Conservation (phyloP, 768 basidiomycete genomes). For the Gyrodon lividus region DNA sequence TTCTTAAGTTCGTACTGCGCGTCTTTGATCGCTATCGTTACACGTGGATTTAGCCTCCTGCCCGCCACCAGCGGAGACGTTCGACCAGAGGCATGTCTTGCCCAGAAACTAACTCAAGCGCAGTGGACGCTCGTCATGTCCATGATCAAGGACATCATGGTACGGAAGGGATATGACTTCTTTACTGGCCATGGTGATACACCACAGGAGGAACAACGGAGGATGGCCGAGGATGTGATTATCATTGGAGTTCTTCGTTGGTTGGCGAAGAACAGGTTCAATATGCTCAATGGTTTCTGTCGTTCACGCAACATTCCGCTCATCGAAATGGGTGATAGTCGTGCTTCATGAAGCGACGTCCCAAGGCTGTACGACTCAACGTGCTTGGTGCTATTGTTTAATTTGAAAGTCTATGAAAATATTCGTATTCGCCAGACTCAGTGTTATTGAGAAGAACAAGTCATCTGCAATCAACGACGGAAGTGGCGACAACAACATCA, state of each 20-base stretch:
- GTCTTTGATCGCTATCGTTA: not conserved
- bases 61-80: not conserved
- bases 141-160: not conserved
- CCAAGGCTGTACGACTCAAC: no score
- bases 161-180: not conserved
- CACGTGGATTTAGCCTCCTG: not conserved
- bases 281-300: conserved; percentile 1
- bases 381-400: no score
- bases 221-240: conserved; percentile 1
- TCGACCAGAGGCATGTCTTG: not conserved
- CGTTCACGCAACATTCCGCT: conserved; percentile 1
- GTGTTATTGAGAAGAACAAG: no score
- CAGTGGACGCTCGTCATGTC: not conserved
- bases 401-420: no score
- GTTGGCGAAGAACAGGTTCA: conserved; percentile 6
- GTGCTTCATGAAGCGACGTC: not conserved
- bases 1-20: not conserved
- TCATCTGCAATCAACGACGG: no score
- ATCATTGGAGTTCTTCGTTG: conserved; percentile 4
- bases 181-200: not conserved
- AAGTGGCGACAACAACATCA: no score
- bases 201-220: not conserved
- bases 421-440: no score
- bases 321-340: not conserved
- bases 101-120: not conserved